Evolutionary conservation across 495 filamentous ascomycete species (phyloP).

Genomic region (Neurospora tetrasperma): DNA sequence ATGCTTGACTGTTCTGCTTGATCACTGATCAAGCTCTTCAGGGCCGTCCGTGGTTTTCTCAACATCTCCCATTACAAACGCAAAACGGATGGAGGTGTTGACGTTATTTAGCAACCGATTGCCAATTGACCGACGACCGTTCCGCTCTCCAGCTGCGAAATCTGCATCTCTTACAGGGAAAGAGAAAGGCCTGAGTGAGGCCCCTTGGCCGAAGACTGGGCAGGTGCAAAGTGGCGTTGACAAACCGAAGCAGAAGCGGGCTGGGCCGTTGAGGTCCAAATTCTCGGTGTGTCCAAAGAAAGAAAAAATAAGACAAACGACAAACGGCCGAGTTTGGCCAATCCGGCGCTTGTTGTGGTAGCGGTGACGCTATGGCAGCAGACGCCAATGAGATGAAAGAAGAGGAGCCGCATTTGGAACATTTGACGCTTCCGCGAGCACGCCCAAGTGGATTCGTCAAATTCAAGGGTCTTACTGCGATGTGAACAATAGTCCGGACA

Average conservation of each 20-base stretch:
- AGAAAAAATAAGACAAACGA: neutral
- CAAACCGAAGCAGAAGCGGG: neutral
- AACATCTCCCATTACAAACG: neutral
- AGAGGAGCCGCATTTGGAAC: neutral
- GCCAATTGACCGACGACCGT: neutral
- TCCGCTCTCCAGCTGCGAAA: neutral
- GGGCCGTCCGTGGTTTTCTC: neutral
- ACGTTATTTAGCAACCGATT: neutral
- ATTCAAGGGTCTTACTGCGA: neutral
- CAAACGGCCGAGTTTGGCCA: neutral
- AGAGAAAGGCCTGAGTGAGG: neutral
- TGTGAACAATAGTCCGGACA: too few relatives aligned
- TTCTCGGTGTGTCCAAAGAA: neutral
- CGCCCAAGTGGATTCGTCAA: neutral
- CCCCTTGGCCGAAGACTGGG: neutral
- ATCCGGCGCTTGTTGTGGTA: neutral
- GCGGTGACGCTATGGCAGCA: neutral
- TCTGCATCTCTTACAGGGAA: neutral
- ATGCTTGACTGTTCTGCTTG: neutral
- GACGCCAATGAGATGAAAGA: neutral
- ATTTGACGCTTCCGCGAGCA: neutral
- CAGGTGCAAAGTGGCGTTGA: neutral
- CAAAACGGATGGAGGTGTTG: neutral
- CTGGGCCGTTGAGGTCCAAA: neutral
- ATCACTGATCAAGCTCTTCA: neutral